A percentile compares a stretch with the other conserved stretches of the same genome.
Conservation (phyloP, 495 filamentous ascomycete species). For the Daldinia vernicosa region DNA sequence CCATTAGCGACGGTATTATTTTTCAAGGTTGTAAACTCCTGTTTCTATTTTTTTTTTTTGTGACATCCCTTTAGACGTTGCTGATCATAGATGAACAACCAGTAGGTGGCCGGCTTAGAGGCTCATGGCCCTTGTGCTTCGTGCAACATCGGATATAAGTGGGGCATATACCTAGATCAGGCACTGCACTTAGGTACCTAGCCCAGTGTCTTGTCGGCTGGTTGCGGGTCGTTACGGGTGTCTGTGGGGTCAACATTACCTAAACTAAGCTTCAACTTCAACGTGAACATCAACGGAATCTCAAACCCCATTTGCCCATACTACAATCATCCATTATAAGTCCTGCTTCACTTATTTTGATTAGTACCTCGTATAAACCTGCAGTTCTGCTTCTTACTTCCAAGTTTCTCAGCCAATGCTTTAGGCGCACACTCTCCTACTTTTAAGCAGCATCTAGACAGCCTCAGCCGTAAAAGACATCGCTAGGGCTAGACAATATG, state of each 20-base stretch:
- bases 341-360: background rate
- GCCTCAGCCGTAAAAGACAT: background rate
- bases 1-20: background rate
- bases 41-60: background rate
- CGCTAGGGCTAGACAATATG: slow-evolving; percentile 22
- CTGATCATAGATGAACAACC: background rate
- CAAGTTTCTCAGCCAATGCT: background rate
- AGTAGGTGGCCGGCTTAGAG: background rate
- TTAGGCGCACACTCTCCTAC: background rate
- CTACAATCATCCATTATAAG: background rate
- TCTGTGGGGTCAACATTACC: background rate
- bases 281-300: background rate
- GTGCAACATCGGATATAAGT: background rate
- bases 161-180: background rate
- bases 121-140: background rate
- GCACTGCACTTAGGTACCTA: slow-evolving; percentile 5
- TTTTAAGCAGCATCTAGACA: background rate
- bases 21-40: background rate
- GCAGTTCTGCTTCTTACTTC: background rate
- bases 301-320: background rate
- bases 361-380: background rate
- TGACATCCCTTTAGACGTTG: background rate
- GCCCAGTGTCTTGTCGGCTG: background rate
- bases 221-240: background rate
- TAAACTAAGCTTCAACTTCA: background rate